phyloP scores from a whole-genome alignment of 2,329 filamentous ascomycete species.

The Penicillium griseofulvum region DNA sequence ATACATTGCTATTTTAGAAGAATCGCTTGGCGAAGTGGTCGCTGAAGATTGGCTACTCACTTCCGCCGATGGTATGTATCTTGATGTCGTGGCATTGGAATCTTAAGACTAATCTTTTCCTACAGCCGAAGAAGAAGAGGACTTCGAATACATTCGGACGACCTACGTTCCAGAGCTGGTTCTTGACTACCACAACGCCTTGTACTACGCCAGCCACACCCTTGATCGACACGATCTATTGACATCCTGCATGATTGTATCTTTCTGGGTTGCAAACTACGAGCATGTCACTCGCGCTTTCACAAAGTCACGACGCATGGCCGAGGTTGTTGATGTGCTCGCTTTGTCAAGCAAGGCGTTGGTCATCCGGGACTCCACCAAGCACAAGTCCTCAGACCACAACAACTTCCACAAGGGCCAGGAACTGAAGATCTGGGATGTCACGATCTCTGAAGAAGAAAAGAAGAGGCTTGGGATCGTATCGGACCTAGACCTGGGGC shows the following conservation, averaged over 20 bases:
- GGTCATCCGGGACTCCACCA: constrained; percentile 18
- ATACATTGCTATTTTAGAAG: constrained; percentile 55
- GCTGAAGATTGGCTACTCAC: constrained; percentile 60
- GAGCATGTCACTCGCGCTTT: constrained; percentile 67
- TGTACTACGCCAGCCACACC: constrained; percentile 74
- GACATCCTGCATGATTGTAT: constrained; percentile 82
- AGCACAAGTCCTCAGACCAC: constrained; percentile 48
- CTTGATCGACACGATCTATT: constrained; percentile 71
- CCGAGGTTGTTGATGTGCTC: constrained; percentile 72
- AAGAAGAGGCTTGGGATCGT: constrained; percentile 11
- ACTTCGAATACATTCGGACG: constrained; percentile 65
- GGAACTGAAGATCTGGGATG: constrained; percentile 41
- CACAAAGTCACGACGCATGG: constrained; percentile 64
- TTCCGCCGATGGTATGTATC: constrained; percentile 55
- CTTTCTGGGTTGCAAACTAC: constrained; percentile 69
- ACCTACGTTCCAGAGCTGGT: constrained; percentile 83
- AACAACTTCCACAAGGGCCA: constrained; percentile 39
- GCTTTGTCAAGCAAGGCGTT: constrained; percentile 74
- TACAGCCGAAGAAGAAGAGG: constrained; percentile 55
- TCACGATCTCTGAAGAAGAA: constrained; percentile 28
- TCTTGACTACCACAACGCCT: constrained; percentile 75
- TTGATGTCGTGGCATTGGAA: neutral
- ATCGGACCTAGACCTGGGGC: neutral
- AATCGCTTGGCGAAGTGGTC: constrained; percentile 60
- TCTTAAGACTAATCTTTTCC: constrained; percentile 8